Evolutionary conservation across 176 grass and related monocot species (phyloP), one percentile per base, ranked within the genome.

Genomic region (Juncus effusus): DNA sequence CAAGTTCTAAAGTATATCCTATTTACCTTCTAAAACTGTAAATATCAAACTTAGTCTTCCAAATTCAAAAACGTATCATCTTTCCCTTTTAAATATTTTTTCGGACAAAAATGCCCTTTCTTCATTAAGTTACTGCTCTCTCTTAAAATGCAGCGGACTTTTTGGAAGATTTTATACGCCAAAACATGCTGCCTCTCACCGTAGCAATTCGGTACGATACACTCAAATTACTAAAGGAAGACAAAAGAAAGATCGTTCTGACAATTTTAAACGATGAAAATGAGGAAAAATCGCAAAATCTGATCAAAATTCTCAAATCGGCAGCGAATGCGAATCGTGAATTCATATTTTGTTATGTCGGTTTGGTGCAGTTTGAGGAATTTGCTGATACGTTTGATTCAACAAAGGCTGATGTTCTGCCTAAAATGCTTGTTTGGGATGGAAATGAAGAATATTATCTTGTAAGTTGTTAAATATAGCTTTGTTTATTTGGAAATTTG

Each of bases 291-390:
- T 84, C 80, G 54, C 60, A 42, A 36, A 78, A 76, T 16, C 69
- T 99, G 38, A 56, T 89, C 64, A 84, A 99, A 78, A 73, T 83
- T 67, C 59, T 99, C 56, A 92, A 83, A 65, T 82, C 94, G 61
- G 94, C 85, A 44, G 85, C 85, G 63, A 82, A 52, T 76, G 80
- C 85, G 76, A 99, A 99, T 60, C 85, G 82, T 75, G 88, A 93
- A 74, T 79, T 99, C 37, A 78, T 99, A 40, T 99, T 99, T 63
- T 85, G 88, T 64, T 93, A 89, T 61, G 80, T 93, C 53, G 94
- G 93, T 15, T 70, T 82, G 64, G 73, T 92, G 42, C 94, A 99
- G 36, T 99, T 85, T 85, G 85, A 72, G 40, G 94, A 99, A 45
- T 89, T 99, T 73, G 84, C 78, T 0, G 69, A 82, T 60, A 70